phyloP scores from a whole-genome alignment of 768 basidiomycete species.

The Gautieria morchelliformis region DNA sequence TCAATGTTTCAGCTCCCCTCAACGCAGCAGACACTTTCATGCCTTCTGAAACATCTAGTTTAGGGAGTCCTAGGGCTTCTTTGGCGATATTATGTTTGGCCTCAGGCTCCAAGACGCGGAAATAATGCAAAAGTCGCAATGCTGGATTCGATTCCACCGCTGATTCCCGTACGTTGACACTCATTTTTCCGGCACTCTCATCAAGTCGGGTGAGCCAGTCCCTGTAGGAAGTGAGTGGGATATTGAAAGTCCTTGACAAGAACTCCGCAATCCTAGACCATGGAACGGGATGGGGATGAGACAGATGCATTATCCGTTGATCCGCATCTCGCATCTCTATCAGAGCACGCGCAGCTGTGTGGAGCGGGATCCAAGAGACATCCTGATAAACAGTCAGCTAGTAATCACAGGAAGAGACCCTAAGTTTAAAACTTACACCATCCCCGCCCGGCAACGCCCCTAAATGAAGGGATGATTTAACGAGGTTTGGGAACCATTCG shows the following conservation, averaged over 20 bases:
- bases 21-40: not conserved
- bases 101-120: conserved; percentile 15
- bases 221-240: conserved; percentile 23
- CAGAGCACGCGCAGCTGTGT: conserved; percentile 16
- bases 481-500: conserved; percentile 28
- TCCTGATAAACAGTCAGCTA: not conserved
- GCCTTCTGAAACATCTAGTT: not conserved
- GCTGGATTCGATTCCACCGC: conserved; percentile 16
- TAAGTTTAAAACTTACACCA: conserved; percentile 17
- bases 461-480: conserved; percentile 25
- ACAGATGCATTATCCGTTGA: conserved; percentile 21
- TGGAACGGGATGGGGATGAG: conserved; percentile 28
- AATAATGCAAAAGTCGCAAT: conserved; percentile 22
- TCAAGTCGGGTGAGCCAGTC: conserved; percentile 24
- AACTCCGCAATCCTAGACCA: conserved; percentile 23
- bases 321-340: conserved; percentile 17
- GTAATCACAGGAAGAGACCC: not conserved
- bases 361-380: conserved; percentile 19
- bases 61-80: conserved; percentile 6
- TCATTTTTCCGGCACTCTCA: not conserved
- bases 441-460: conserved; percentile 24
- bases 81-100: not conserved
- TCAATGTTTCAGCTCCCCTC: not conserved
- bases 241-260: conserved; percentile 13
- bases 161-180: not conserved